Base-by-base conservation (phyloP, 164 flowering plant species). In the Liriodendron chinense region DNA sequence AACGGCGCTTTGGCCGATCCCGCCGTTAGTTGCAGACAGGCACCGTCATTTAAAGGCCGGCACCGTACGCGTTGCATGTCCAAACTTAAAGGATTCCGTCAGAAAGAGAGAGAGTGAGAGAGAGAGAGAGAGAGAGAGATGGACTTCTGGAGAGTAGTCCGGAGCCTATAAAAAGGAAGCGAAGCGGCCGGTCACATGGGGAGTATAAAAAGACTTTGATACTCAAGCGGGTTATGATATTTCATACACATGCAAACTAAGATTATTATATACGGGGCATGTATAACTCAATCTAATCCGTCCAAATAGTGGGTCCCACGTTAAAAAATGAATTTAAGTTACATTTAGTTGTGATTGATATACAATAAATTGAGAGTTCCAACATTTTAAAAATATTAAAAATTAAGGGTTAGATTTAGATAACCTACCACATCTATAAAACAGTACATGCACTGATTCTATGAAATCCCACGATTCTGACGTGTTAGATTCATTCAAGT, bases 41-140 rank as follows among this genome's bases (percentile, higher is more conserved):
- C 85, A 69, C 82, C 88, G 82, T 83, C 80, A 1, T 78, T 1
- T 8, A 68, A 23, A 71, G 69, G 71, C 22, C 77, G 67, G 82
- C 83, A 77, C 22, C 79, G 76, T 5, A 83, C 81, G 21, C 86
- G 88, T 75, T 86, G 87, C 90, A 84, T 86, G 80, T 72, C 65
- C 72, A 2, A 12, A 22, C 3, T 23, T 18, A 67, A 47, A 3
- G 57, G 71, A 69, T 43, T 47, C 68, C 75, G 22, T 64, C 57
- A 25, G 18, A 16, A 9, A 22, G 12, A n/a, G 7, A 63, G 21
- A 21, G 7, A 63, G 20, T 9, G 34, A 9, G 34, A 24, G 66
- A 64, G 67, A 12, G 67, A 24, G 67, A 24, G 20, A 9, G 24
- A 12, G 24, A 22, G 25, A 22, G 14, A 64, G 67, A 22, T 21